phyloP scores from a whole-genome alignment of 1,284 basidiomycete species.

The Pulveroboletus sp. region DNA sequence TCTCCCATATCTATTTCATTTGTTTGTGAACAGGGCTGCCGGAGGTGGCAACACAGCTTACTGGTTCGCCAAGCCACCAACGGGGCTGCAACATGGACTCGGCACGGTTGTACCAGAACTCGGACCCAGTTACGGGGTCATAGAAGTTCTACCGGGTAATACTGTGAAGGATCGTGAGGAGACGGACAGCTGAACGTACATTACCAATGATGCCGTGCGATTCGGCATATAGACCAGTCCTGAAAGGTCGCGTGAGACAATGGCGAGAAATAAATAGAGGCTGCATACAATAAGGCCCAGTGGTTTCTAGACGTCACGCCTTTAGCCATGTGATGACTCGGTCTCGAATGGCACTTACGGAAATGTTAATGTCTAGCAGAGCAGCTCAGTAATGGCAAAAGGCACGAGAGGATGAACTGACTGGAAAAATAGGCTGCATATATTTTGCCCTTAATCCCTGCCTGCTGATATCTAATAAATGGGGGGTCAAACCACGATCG shows the following conservation, averaged over 20 bases:
- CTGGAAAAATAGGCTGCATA: conserved; percentile 85
- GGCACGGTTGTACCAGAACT: conserved; percentile 69
- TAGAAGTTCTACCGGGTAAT: conserved; percentile 67
- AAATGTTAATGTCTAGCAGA: conserved; percentile 76
- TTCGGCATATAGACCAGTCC: conserved; percentile 86
- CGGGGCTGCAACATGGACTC: conserved; percentile 59
- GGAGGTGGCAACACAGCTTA: conserved; percentile 35
- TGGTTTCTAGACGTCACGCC: conserved; percentile 58
- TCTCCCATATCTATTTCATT: conserved; percentile 78
- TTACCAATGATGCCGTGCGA: conserved; percentile 90
- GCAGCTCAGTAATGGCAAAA: conserved; percentile 3
- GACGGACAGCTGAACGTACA: conserved; percentile 38
- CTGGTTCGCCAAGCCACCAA: conserved; percentile 91
- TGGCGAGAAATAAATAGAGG: not conserved
- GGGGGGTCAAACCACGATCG: conserved; percentile 76
- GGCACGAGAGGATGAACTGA: conserved; percentile 34
- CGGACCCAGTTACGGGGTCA: conserved; percentile 59
- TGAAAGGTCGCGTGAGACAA: conserved; percentile 27
- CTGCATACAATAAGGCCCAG: conserved; percentile 72
- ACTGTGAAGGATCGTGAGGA: not conserved
- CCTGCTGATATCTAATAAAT: conserved; percentile 73
- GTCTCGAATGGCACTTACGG: conserved; percentile 50
- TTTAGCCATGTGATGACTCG: not conserved
- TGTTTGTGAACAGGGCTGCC: not conserved
- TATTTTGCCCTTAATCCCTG: conserved; percentile 80